Conservation (phyloP, 225 moss, liverwort and hornwort genomes). For the Pleurozium schreberi region DNA sequence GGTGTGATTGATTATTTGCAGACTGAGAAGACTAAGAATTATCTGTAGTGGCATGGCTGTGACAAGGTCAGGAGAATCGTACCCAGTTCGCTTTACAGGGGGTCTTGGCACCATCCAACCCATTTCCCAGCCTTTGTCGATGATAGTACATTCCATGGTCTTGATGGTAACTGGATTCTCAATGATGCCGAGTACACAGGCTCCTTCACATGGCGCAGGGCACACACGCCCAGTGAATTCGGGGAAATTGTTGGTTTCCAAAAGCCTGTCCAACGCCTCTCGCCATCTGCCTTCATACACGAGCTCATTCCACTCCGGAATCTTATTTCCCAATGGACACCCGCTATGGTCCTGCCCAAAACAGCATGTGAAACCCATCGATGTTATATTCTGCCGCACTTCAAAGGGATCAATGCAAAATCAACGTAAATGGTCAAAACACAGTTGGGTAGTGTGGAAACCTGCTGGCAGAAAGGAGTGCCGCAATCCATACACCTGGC, state of each 20-base stretch:
- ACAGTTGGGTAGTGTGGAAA: background rate
- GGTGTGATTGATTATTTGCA: background rate
- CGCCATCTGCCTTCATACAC: slow-evolving; percentile 76
- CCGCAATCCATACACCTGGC: slow-evolving; percentile 92
- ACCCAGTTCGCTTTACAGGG: slow-evolving; percentile 61
- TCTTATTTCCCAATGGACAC: slow-evolving; percentile 80
- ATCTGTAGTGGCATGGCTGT: background rate
- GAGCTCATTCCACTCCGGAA: slow-evolving; percentile 87
- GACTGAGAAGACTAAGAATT: background rate
- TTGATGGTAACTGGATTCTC: slow-evolving; percentile 79
- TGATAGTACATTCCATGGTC: slow-evolving; percentile 81
- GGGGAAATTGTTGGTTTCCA: slow-evolving; percentile 85
- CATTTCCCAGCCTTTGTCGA: slow-evolving; percentile 80
- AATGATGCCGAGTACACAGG: slow-evolving; percentile 77
- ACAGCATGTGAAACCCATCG: background rate
- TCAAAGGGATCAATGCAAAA: background rate
- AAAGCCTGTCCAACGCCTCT: slow-evolving; percentile 64
- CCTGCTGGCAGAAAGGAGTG: slow-evolving; percentile 86
- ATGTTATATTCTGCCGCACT: background rate
- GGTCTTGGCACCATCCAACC: slow-evolving; percentile 84
- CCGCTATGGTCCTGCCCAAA: slow-evolving; percentile 60
- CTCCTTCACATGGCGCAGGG: slow-evolving; percentile 80
- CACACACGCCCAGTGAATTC: slow-evolving; percentile 84
- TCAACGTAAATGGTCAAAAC: background rate
- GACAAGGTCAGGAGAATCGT: background rate